Evolutionary conservation across 2,329 filamentous ascomycete genomes (phyloP).

Genomic region (Drechslerella dactyloides): DNA sequence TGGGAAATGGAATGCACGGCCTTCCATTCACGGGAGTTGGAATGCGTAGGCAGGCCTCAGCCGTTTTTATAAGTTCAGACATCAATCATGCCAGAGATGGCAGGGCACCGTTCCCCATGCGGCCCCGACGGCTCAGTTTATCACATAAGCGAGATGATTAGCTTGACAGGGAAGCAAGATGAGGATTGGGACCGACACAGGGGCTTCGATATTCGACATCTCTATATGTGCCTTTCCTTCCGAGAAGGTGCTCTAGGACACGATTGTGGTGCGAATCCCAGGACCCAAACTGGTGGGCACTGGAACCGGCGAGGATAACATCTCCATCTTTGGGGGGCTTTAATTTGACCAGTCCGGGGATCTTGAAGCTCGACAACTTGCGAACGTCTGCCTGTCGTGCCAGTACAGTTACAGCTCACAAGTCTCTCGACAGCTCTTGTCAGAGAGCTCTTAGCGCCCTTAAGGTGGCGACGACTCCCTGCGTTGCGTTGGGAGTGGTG

Average conservation of each 20-base stretch:
- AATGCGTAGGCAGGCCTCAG: slow-evolving; percentile 26
- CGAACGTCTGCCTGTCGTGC: slow-evolving; percentile 6
- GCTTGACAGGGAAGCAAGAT: slow-evolving; percentile 30
- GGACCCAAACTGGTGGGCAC: no score
- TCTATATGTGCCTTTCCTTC: slow-evolving; percentile 11
- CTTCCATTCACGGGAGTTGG: slow-evolving; percentile 39
- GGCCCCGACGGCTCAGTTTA: slow-evolving; percentile 26
- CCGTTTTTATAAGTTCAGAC: slow-evolving; percentile 43
- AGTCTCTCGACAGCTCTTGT: not conserved
- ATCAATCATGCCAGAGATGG: slow-evolving; percentile 9
- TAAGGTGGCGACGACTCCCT: not conserved
- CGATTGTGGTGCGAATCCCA: not conserved
- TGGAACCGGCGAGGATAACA: no score
- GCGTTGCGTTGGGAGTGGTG: not conserved
- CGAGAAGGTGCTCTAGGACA: not conserved
- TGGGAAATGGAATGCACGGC: slow-evolving; percentile 23
- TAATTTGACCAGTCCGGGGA: no score
- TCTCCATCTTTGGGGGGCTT: no score
- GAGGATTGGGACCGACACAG: slow-evolving; percentile 28
- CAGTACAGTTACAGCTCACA: no score
- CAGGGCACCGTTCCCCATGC: slow-evolving; percentile 11
- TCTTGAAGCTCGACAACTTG: slow-evolving; percentile 1
- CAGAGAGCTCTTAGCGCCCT: not conserved
- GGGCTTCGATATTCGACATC: slow-evolving; percentile 36
- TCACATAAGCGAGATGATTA: slow-evolving; percentile 46